Conservation (phyloP, 2,329 filamentous ascomycete genomes). For the Purpureocillium takamizusanense region DNA sequence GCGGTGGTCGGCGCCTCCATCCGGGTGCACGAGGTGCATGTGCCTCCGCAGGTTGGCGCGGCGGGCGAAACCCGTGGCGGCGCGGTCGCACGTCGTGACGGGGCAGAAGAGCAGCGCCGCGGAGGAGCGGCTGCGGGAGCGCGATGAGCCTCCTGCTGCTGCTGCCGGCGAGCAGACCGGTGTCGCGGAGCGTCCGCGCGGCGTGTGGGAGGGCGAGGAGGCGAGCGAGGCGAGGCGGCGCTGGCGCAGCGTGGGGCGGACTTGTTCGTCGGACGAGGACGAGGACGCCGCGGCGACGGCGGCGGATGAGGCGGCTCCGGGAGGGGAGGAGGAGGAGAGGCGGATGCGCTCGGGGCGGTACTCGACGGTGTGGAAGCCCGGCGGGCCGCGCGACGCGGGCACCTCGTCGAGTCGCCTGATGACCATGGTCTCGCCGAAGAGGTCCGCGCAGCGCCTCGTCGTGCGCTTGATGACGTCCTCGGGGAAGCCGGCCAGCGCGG, state of each 20-base stretch:
- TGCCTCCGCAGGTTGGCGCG: constrained; percentile 27
- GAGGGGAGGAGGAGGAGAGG: no score
- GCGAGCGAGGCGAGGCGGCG: constrained; percentile 19
- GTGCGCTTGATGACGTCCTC: constrained; percentile 56
- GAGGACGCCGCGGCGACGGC: no score
- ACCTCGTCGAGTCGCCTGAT: constrained; percentile 45
- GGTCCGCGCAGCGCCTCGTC: constrained; percentile 60
- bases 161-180: constrained; percentile 3
- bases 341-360: constrained; percentile 20
- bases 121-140: constrained; percentile 20
- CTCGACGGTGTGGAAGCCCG: constrained; percentile 15
- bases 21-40: constrained; percentile 27
- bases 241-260: constrained; percentile 16
- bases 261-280: constrained; percentile 8
- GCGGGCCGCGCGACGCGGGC: constrained; percentile 11
- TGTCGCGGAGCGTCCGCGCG: constrained; percentile 3
- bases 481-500: constrained; percentile 65
- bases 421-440: constrained; percentile 67
- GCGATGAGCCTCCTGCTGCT: constrained; percentile 16
- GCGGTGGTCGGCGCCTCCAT: constrained; percentile 22
- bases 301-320: no score
- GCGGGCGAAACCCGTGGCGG: constrained; percentile 24
- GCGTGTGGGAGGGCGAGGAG: constrained; percentile 16
- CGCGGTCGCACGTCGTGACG: constrained; percentile 25
- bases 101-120: constrained; percentile 26